Evolutionary conservation across 495 filamentous ascomycete genomes (phyloP), one percentile per base, ranked within the genome.

Genomic region (Daldinia bambusicola): DNA sequence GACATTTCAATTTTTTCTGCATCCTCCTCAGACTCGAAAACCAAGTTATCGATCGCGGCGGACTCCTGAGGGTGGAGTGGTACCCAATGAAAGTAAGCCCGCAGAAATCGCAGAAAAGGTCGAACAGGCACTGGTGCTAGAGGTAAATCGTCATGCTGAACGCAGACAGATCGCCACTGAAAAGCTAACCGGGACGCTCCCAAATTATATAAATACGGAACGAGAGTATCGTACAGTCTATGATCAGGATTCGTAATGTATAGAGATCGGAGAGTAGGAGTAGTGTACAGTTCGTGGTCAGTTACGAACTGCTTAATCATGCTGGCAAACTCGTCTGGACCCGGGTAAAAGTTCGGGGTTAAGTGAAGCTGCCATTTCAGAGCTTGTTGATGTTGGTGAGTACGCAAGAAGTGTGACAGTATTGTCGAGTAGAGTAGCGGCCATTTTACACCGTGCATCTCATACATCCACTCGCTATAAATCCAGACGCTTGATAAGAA

Each of bases 221-320:
- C 84, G 22, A 90, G 71, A 4, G 76, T 78, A 31, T 87, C 86
- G 73, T 94, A 94, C 2, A 92, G 77, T 32, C 83, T 77, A 57
- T 84, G 85, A 73, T 85, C 71, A 36, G 76, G 72, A 79, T 88
- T 77, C 82, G 85, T n/a, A 53, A 74, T 64, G 78, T 88, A 83
- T 79, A 91, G 55, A 55, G 79, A 65, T 72, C 75, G 70, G 7
- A 86, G 74, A 1, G 74, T 75, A 1, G 69, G 55, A 16, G 75
- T 64, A 38, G 51, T 66, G 37, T 79, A 69, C 9, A 77, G 62
- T 41, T 76, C 71, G 1, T 45, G 34, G 34, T 80, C 71, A 8
- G 50, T 31, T 50, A 77, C 74, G 55, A 80, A 81, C 36, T 67
- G 61, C 63, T 78, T 78, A 2, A 84, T 41, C 5, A 83, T 65